phyloP scores from a whole-genome alignment of 1,284 basidiomycete species.

The Fomitopsis palustris region DNA sequence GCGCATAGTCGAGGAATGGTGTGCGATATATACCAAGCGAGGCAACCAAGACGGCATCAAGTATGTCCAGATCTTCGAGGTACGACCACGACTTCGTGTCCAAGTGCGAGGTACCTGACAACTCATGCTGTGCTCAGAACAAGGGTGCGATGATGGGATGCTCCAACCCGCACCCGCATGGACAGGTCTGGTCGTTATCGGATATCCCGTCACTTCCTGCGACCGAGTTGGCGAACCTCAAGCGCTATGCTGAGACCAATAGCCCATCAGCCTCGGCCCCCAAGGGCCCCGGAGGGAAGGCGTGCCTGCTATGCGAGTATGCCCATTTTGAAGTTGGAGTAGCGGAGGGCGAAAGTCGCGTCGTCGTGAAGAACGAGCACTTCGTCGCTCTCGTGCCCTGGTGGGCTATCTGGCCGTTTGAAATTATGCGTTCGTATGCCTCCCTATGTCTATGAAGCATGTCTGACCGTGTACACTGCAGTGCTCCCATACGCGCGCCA shows the following conservation, averaged over 20 bases:
- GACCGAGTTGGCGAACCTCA: slow-evolving; percentile 60
- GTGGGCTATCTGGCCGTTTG: slow-evolving; percentile 98
- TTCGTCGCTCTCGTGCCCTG: slow-evolving; percentile 91
- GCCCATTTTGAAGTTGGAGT: slow-evolving; percentile 64
- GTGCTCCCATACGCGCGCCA: slow-evolving; percentile 81
- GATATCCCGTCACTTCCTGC: slow-evolving; percentile 70
- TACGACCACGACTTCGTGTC: slow-evolving; percentile 20
- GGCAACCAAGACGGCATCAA: slow-evolving; percentile 64
- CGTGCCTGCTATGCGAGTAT: slow-evolving; percentile 86
- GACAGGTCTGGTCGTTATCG: slow-evolving; percentile 87
- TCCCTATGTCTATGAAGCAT: not conserved
- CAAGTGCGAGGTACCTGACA: not conserved
- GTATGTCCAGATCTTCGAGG: slow-evolving; percentile 91
- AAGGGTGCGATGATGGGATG: slow-evolving; percentile 97
- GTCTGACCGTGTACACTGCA: slow-evolving; percentile 25
- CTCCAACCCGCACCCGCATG: slow-evolving; percentile 94
- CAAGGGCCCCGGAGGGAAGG: slow-evolving; percentile 51
- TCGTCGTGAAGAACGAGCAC: slow-evolving; percentile 75
- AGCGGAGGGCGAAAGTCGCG: slow-evolving; percentile 46
- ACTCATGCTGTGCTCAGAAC: slow-evolving; percentile 52
- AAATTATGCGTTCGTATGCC: slow-evolving; percentile 62
- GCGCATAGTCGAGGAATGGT: slow-evolving; percentile 77
- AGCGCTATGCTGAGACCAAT: slow-evolving; percentile 46
- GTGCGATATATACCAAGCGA: slow-evolving; percentile 57
- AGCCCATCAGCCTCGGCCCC: slow-evolving; percentile 43